Evolutionary conservation across 495 filamentous ascomycete species (phyloP).

Genomic region (Aspergillus ellipticus): DNA sequence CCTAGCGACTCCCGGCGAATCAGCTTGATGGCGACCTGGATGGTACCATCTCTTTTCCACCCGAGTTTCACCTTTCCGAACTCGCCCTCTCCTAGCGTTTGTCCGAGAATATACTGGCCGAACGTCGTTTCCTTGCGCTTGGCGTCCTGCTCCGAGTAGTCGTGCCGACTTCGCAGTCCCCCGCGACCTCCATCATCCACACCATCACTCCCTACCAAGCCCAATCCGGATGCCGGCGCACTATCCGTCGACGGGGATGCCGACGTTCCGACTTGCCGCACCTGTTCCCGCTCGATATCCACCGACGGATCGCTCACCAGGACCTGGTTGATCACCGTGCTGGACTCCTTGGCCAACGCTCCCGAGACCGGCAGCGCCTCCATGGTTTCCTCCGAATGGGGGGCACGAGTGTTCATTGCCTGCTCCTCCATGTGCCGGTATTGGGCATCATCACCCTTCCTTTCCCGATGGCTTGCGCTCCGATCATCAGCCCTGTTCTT

Average conservation of each 20-base stretch:
- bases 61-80: conserved; percentile 99
- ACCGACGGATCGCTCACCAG: conserved; percentile 75
- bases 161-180: conserved; percentile 69
- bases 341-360: conserved; percentile 37
- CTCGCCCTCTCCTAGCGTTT: conserved; percentile 96
- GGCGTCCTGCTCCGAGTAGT: conserved; percentile 54
- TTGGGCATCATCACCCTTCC: conserved; percentile 23
- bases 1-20: conserved; percentile 88
- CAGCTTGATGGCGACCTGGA: conserved; percentile 97
- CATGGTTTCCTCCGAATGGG: conserved; percentile 20
- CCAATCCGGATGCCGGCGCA: conserved; percentile 51
- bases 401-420: conserved; percentile 12
- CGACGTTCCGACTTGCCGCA: conserved; percentile 62
- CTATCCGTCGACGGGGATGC: conserved; percentile 49
- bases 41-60: conserved; percentile 95
- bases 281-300: conserved; percentile 72
- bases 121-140: conserved; percentile 79
- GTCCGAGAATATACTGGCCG: conserved; percentile 90
- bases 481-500: conserved; percentile 35
- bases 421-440: conserved; percentile 29
- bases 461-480: conserved; percentile 31
- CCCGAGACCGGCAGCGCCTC: conserved; percentile 25
- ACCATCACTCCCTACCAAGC: conserved; percentile 49
- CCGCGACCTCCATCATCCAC: conserved; percentile 61
- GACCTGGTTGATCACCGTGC: conserved; percentile 67